Conservation (phyloP, 768 basidiomycete species). For the Flagelloscypha sp. region DNA sequence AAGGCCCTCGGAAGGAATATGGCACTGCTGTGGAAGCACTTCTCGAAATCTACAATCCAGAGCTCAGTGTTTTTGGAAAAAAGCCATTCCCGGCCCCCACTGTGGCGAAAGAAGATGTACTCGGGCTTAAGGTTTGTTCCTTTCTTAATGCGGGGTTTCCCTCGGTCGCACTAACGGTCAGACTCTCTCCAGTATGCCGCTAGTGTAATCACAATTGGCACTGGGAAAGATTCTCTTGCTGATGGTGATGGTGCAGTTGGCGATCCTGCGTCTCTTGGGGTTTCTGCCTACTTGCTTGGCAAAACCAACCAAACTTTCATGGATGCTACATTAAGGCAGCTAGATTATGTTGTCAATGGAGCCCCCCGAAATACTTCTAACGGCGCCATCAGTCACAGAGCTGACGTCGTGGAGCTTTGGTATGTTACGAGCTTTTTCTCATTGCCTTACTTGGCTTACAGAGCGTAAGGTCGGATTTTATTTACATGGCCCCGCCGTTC, state of each 20-base stretch:
- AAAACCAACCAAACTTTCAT: conserved; percentile 25
- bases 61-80: conserved; percentile 30
- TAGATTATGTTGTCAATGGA: conserved; percentile 23
- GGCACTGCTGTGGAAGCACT: conserved; percentile 35
- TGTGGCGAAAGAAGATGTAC: conserved; percentile 13
- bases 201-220: conserved; percentile 27
- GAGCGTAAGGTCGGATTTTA: conserved; percentile 22
- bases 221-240: conserved; percentile 24
- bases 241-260: conserved; percentile 34
- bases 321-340: conserved; percentile 22
- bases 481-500: conserved; percentile 47
- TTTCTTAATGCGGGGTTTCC: no score
- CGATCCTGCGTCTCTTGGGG: conserved; percentile 41
- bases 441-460: background rate
- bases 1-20: no score
- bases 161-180: no score
- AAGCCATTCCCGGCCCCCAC: conserved; percentile 26
- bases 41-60: conserved; percentile 33
- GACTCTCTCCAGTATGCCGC: conserved; percentile 32
- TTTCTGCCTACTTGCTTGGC: conserved; percentile 36
- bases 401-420: conserved; percentile 32
- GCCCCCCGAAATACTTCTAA: conserved; percentile 34
- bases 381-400: conserved; percentile 40
- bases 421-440: no score
- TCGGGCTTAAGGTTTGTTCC: no score